These are phyloP conservation scores for Spathaspora sp. DNA, from an alignment of 1,139 yeast species.

Conservation along the genomic window DNA sequence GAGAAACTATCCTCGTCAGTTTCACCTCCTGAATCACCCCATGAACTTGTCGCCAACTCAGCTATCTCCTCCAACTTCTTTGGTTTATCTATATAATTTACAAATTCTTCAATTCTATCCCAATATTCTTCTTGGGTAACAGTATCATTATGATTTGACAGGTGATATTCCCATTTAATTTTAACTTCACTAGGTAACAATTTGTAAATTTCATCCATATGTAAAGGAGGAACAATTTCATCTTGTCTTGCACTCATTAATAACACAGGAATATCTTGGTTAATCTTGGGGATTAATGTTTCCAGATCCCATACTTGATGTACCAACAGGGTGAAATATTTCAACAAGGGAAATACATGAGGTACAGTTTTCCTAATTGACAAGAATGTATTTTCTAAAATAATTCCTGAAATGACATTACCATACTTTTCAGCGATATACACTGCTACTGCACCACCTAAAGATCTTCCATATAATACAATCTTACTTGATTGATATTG, in stretches of 20 bases:
- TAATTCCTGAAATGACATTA: conserved; percentile 54
- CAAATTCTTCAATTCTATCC: conserved; percentile 62
- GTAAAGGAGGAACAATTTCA: conserved; percentile 89
- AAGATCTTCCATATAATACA: conserved; percentile 80
- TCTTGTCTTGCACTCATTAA: conserved; percentile 75
- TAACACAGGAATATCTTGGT: conserved; percentile 60
- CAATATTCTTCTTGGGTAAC: conserved; percentile 72
- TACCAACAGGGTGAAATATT: conserved; percentile 59
- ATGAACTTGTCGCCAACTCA: no score
- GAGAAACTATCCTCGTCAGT: no score
- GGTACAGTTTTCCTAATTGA: conserved; percentile 81
- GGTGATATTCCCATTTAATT: conserved; percentile 50
- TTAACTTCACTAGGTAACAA: conserved; percentile 48
- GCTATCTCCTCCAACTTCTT: no score
- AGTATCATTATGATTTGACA: conserved; percentile 79
- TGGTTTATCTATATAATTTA: conserved; percentile 19
- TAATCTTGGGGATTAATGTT: conserved; percentile 50
- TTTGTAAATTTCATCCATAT: conserved; percentile 65
- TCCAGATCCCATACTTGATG: conserved; percentile 88
- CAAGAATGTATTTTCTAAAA: conserved; percentile 85
- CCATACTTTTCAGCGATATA: conserved; percentile 68
- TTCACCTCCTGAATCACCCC: not conserved
- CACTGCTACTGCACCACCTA: conserved; percentile 94
- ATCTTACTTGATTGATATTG: conserved; percentile 54
- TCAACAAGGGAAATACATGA: conserved; percentile 69